Evolutionary conservation across 176 grass and related monocot species (phyloP).

Genomic region (Zea luxurians): DNA sequence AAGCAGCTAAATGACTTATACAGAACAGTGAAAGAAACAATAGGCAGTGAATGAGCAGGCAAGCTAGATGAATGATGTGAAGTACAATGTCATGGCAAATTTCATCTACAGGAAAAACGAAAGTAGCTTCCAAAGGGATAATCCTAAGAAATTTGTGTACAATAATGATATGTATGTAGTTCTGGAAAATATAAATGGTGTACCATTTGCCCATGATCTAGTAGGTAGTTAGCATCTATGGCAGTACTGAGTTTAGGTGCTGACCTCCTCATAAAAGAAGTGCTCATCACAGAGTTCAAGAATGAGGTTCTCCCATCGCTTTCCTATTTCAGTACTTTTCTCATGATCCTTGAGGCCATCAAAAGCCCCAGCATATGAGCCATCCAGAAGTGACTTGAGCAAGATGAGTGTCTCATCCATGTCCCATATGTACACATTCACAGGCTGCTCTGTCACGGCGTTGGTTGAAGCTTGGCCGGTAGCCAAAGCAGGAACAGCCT

Average conservation of each 20-base stretch:
- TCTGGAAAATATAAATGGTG: background rate
- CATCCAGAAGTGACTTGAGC: conserved; percentile 86
- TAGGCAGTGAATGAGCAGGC: background rate
- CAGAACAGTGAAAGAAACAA: background rate
- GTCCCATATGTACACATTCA: conserved; percentile 76
- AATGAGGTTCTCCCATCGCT: conserved; percentile 85
- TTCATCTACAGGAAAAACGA: background rate
- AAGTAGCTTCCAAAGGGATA: background rate
- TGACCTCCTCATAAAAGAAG: conserved; percentile 95
- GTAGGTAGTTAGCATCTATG: background rate
- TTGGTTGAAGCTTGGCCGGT: conserved; percentile 7
- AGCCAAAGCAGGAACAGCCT: background rate
- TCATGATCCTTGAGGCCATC: conserved; percentile 67
- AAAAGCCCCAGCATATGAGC: conserved; percentile 62
- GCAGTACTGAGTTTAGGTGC: conserved; percentile 1
- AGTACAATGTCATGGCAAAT: background rate
- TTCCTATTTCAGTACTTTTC: conserved; percentile 67
- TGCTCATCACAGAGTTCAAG: conserved; percentile 71
- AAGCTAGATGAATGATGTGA: background rate
- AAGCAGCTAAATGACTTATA: background rate
- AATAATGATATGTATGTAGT: background rate
- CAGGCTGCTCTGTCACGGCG: conserved; percentile 28
- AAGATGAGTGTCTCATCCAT: conserved; percentile 95
- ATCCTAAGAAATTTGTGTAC: background rate
- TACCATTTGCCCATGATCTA: background rate